A percentile compares a stretch with the other conserved stretches of the same genome.
phyloP scores from a whole-genome alignment of 805 yeast genomes.

The Candida insectalens region DNA sequence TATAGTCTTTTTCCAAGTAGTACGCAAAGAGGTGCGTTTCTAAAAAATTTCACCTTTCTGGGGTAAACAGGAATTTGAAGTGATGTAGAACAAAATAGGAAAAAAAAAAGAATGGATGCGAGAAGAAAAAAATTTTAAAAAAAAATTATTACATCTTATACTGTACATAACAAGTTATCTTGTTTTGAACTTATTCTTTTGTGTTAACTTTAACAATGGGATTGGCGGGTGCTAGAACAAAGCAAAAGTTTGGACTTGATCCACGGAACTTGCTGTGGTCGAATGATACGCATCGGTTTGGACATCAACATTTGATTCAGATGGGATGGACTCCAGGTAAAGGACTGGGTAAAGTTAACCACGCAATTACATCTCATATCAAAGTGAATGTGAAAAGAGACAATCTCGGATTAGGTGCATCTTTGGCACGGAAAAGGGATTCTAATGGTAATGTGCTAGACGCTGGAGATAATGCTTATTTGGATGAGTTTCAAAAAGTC shows the following conservation, averaged over 20 bases:
- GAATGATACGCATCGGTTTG: constrained; percentile 73
- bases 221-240: constrained; percentile 68
- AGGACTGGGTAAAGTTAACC: constrained; percentile 68
- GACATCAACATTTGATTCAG: constrained; percentile 73
- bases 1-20: no score
- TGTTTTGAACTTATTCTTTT: no score
- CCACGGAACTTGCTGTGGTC: constrained; percentile 96
- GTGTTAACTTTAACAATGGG: no score
- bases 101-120: no score
- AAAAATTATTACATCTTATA: no score
- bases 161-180: no score
- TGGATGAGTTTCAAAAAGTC: constrained; percentile 87
- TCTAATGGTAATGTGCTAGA: constrained; percentile 58
- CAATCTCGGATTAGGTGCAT: constrained; percentile 84
- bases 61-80: no score
- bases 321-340: constrained; percentile 91
- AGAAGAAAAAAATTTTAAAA: no score
- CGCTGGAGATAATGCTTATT: constrained; percentile 78
- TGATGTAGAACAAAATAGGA: no score
- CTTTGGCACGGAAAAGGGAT: constrained; percentile 32
- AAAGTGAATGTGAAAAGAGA: constrained; percentile 79
- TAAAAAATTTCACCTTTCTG: no score
- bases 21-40: no score
- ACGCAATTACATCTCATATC: constrained; percentile 71
- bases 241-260: constrained; percentile 82